These are phyloP conservation scores for Adenanthera pavonina DNA, from an alignment of 306 rosid species.

Conservation along the genomic window DNA sequence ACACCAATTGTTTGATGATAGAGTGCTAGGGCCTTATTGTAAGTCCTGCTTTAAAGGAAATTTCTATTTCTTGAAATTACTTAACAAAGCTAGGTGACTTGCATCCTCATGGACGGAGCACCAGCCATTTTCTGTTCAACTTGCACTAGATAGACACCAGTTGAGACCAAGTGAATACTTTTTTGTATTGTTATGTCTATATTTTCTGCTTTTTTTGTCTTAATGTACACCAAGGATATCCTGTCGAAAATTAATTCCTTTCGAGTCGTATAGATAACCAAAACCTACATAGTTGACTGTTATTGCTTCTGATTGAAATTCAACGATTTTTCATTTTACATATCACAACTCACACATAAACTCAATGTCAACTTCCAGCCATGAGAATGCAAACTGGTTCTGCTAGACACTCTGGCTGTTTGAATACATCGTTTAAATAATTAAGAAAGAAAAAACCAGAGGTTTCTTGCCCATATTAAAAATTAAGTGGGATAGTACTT, in stretches of 20 bases:
- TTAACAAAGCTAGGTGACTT: not conserved
- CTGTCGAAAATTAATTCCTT: too few relatives aligned
- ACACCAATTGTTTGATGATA: constrained; percentile 28
- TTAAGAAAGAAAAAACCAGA: not conserved
- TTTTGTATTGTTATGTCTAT: too few relatives aligned
- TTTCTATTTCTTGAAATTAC: constrained; percentile 4
- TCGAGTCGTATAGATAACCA: too few relatives aligned
- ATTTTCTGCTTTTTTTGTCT: too few relatives aligned
- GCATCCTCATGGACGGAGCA: constrained; percentile 14
- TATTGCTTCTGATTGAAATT: not conserved
- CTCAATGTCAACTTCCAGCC: not conserved
- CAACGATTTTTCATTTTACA: not conserved
- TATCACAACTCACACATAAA: not conserved
- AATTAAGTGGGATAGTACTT: not conserved
- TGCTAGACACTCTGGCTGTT: not conserved
- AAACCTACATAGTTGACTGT: not conserved
- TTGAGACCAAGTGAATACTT: too few relatives aligned
- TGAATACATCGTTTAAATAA: not conserved
- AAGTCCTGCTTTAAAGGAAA: not conserved
- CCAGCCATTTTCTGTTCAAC: not conserved
- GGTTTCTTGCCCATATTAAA: not conserved
- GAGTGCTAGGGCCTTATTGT: constrained; percentile 7
- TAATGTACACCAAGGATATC: too few relatives aligned
- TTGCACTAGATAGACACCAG: too few relatives aligned
- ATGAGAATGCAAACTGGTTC: not conserved